These are phyloP conservation scores for Lactifluus subvellereus DNA, from an alignment of 768 basidiomycete genomes.

Conservation along the genomic window DNA sequence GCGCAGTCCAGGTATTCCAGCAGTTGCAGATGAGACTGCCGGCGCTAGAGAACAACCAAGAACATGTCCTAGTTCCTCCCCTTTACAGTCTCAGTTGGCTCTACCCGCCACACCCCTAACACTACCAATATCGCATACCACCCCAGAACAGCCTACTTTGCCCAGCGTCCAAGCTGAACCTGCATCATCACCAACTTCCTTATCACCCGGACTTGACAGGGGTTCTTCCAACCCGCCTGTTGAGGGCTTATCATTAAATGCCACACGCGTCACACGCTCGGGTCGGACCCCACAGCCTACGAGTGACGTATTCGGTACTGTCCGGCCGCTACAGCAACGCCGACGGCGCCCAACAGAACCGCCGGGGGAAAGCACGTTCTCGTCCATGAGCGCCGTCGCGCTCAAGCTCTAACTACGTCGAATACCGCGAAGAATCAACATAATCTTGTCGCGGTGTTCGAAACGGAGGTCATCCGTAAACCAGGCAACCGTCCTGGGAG, in stretches of 20 bases:
- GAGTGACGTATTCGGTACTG: conserved; percentile 37
- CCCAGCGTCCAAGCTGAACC: background rate
- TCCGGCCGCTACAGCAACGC: conserved; percentile 1
- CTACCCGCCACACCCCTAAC: background rate
- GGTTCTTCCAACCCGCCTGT: background rate
- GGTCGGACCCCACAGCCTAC: conserved; percentile 27
- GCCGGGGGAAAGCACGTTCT: conserved; percentile 40
- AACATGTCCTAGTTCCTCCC: background rate
- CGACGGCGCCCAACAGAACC: conserved; percentile 4
- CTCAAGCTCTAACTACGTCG: conserved; percentile 61
- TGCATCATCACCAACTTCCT: background rate
- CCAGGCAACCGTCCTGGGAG: conserved; percentile 71
- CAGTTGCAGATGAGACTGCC: background rate
- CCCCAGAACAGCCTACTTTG: background rate
- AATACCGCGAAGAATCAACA: conserved; percentile 73
- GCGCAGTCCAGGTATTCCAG: background rate
- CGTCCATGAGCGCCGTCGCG: conserved; percentile 63
- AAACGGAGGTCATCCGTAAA: conserved; percentile 65
- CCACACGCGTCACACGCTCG: conserved; percentile 14
- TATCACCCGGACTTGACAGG: background rate
- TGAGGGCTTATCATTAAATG: background rate
- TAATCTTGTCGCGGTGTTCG: conserved; percentile 50
- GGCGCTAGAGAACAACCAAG: background rate
- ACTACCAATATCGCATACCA: background rate
- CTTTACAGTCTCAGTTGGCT: background rate